Evolutionary conservation across 2,329 filamentous ascomycete species (phyloP), one percentile per base, ranked within the genome.

Genomic region (Diaporthe eres): DNA sequence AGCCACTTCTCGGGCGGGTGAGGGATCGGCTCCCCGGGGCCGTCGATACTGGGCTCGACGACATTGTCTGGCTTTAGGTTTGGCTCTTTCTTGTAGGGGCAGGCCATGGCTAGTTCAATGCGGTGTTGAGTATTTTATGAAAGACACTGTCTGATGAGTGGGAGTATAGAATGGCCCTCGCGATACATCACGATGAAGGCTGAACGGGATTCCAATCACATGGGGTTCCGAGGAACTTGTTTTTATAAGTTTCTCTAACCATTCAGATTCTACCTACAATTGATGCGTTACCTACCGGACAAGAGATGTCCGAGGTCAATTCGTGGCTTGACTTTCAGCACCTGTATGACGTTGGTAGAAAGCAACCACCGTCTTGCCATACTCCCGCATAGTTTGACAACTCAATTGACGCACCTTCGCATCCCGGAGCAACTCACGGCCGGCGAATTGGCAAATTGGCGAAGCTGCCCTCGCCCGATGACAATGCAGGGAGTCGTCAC

Each of bases 1-100:
- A 81, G 63, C 58, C 49, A 75, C 51, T 34, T 77, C 71, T 78
- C 78, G 17, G 77, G 77, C 2, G 78, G 78, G 22, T 79, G 78
- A 4, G 78, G 78, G 53, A 79, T 78, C 2, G 74, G 76, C 13
- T 76, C 67, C 8, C 78, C 78, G 0, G 63, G 63, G 15, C 72
- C 72, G 31, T 74, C 63, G 22, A 71, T 39, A 17, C 25, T 61
- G 28, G 63, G 72, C 53, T 71, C 63, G 25, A 25, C 37, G 22
- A 71, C 55, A 37, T 42, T 13, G 28, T 51, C 63, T 19, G 44
- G 39, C 31, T 74, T 53, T 12, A 61, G 39, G 63, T 71, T 71
- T 34, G 63, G 61, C 53, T 74, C 72, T 25, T 68, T 55, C 7
- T 74, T 53, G 44, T 74, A 74, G 31, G 72, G 72, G 3, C 63